Percentiles rank a stretch among this genome's conserved stretches.
Conservation (phyloP, 805 yeast species). For the Nakazawaea sp. region DNA sequence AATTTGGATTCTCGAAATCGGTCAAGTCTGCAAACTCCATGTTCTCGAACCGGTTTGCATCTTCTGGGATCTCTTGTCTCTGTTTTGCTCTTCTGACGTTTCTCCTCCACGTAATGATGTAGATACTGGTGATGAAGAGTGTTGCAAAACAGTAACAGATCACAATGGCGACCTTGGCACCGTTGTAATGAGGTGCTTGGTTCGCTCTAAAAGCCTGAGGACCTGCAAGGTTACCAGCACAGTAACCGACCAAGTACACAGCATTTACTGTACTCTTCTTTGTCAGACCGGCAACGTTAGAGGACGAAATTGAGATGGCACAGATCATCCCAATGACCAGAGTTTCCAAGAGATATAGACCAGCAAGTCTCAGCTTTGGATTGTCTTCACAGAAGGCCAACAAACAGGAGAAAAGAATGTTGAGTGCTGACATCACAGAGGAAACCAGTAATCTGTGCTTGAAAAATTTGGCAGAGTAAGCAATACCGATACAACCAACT, state of each 20-base stretch:
- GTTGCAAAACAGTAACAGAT: slow-evolving; percentile 38
- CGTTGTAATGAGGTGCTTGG: slow-evolving; percentile 50
- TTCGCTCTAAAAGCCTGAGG: slow-evolving; percentile 57
- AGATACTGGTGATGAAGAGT: slow-evolving; percentile 24
- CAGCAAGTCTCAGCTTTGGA: slow-evolving; percentile 13
- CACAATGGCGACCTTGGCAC: slow-evolving; percentile 48
- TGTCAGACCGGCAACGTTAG: slow-evolving; percentile 58
- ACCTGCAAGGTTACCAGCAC: slow-evolving; percentile 61
- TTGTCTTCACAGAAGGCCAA: slow-evolving; percentile 18
- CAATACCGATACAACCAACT: slow-evolving; percentile 16
- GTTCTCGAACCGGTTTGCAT: slow-evolving; percentile 22
- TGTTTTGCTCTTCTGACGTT: slow-evolving; percentile 34
- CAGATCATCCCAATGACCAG: slow-evolving; percentile 23
- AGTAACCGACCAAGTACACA: slow-evolving; percentile 50
- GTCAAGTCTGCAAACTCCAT: slow-evolving; percentile 39
- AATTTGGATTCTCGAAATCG: slow-evolving; percentile 31
- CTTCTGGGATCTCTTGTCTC: slow-evolving; percentile 19
- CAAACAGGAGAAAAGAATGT: slow-evolving; percentile 21
- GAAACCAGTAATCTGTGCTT: slow-evolving; percentile 26
- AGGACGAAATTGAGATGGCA: slow-evolving; percentile 23
- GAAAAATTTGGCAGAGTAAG: slow-evolving; percentile 16
- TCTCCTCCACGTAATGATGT: slow-evolving; percentile 24
- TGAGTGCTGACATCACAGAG: slow-evolving; percentile 16
- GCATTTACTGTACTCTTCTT: slow-evolving; percentile 52
- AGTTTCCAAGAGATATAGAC: slow-evolving; percentile 14